Evolutionary conservation across 805 yeast species (phyloP), one percentile per base, ranked within the genome.

Genomic region (Candida krabiensis): DNA sequence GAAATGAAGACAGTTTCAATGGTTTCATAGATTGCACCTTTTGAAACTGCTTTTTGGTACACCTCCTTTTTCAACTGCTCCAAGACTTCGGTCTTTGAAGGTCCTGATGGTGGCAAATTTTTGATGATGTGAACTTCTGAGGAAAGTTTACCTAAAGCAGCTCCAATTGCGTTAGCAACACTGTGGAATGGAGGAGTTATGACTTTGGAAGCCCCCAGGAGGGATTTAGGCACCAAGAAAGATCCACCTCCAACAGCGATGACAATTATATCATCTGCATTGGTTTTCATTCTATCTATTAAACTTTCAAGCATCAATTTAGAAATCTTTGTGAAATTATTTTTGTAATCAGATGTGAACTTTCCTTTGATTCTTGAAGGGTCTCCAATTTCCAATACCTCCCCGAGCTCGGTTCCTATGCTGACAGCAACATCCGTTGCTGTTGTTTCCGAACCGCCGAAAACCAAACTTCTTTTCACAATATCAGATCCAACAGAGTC

Each of bases 111-210:
- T 11, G 46, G 40, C 11, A 50, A 32, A 13, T 19, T 19, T 16
- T 36, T 35, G 19, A 50, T 46, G 12, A 41, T 35, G 16, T 46
- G 49, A 6, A 56, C 42, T n/a, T 53, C 53, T 5, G 63, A 52
- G 17, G 74, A 65, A 4, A 72, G 55, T 43, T 70, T 70, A 16
- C 72, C 73, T 53, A 70, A 50, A 5, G 75, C 75, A 19, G 77
- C 75, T 29, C 76, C 77, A 37, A 73, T 69, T 2, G 77, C 79
- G 53, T 73, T 73, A 5, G 76, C 76, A 36, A 70, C 73, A 28
- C 63, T 60, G 49, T 52, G 63, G 43, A 43, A 70, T 22, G 66
- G 66, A 3, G 75, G 75, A 33, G 66, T 54, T 32, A 69, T 50
- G 5, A 73, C 70, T 29, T 59, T 53, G 1, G 71, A 64, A 5